These are phyloP conservation scores for Phialophora verrucosa DNA, from an alignment of 2,329 filamentous ascomycete genomes.

Conservation along the genomic window DNA sequence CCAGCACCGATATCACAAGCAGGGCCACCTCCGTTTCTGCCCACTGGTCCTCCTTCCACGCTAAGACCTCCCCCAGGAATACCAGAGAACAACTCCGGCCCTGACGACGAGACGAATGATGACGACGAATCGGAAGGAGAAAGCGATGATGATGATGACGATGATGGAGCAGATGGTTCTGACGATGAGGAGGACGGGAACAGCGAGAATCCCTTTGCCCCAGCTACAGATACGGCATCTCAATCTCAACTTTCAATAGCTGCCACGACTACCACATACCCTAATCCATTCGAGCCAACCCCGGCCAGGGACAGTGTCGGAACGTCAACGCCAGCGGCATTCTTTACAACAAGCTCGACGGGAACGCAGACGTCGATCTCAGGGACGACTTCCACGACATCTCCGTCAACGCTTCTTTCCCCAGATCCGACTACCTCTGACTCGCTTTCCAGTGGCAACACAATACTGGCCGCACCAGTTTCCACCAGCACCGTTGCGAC, in stretches of 20 bases:
- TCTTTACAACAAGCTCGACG: not conserved
- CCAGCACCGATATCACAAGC: not conserved
- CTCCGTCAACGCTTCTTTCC: not conserved
- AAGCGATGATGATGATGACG: not conserved
- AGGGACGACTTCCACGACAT: not conserved
- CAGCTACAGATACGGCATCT: not conserved
- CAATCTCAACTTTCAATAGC: not conserved
- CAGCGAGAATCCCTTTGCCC: conserved; percentile 3
- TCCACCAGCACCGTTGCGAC: not conserved
- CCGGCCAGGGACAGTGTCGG: not conserved
- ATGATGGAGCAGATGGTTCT: not conserved
- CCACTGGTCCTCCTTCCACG: not conserved
- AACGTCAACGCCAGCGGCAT: not conserved
- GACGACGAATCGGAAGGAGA: conserved; percentile 3
- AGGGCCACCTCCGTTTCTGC: not conserved
- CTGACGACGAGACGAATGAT: not conserved
- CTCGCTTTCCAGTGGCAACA: not conserved
- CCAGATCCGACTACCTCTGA: not conserved
- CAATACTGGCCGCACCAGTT: not conserved
- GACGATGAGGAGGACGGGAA: conserved; percentile 3
- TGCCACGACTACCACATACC: not conserved
- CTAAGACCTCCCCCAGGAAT: not conserved
- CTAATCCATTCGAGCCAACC: not conserved
- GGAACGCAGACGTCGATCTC: not conserved
- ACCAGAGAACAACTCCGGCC: not conserved